Percentiles rank a stretch among this genome's conserved stretches.
Evolutionary conservation across 257 asterid species (phyloP).

Genomic region (Solanum lignicaule): DNA sequence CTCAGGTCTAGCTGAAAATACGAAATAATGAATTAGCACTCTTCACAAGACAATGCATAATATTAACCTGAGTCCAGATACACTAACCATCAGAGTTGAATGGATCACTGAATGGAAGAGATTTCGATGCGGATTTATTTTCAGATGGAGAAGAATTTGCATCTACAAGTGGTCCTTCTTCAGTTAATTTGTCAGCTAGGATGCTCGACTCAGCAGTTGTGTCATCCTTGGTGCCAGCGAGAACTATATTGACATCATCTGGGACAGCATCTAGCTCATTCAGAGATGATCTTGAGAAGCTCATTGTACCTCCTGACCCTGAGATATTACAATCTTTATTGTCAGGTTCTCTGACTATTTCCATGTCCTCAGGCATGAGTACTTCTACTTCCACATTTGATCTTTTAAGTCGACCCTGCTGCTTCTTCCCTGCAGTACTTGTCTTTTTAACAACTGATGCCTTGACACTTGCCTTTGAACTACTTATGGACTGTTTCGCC

Average conservation of each 20-base stretch:
- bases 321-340: constrained; percentile 5
- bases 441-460: not conserved
- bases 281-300: not conserved
- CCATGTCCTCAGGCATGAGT: constrained; percentile 11
- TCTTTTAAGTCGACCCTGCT: constrained; percentile 9
- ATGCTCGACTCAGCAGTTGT: not conserved
- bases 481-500: constrained; percentile 1
- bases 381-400: constrained; percentile 11
- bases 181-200: not conserved
- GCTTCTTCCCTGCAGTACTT: constrained; percentile 4
- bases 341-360: not conserved
- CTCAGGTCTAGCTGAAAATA: not conserved
- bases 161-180: constrained; percentile 7
- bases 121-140: not conserved
- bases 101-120: constrained; percentile 3
- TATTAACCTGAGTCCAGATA: not conserved
- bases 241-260: not conserved
- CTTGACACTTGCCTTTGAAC: constrained; percentile 10
- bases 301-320: constrained; percentile 16
- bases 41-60: not conserved
- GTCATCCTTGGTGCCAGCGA: not conserved
- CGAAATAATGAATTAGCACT: not conserved
- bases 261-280: not conserved
- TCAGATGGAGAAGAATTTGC: constrained; percentile 6
- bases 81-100: constrained; percentile 18